Base-by-base conservation (phyloP, 2,329 filamentous ascomycete genomes). In the Penicillium sp. region DNA sequence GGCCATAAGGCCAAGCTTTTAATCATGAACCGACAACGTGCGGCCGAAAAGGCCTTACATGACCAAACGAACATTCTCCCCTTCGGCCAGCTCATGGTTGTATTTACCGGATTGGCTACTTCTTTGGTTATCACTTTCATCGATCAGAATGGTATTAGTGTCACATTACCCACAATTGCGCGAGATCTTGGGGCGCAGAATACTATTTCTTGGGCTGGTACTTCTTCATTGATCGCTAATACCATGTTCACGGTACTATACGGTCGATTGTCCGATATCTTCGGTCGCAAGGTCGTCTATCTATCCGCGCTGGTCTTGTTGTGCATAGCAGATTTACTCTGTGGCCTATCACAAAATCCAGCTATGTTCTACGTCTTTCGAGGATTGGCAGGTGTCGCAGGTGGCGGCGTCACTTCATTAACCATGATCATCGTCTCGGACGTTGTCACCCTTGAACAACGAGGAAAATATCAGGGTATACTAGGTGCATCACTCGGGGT, bases 171-270 rank as follows among this genome's bases (percentile, higher is more conserved):
- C 24, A 79, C 80, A 26, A 78, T 84, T 61, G 77, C 78, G 51
- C 65, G 72, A 48, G 78, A 83, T 50, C 72, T 82, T 18, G 60
- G 75, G 50, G 75, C 75, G 1, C 70, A 71, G 44, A 60, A 73
- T 52, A 72, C 72, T 2, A 86, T 86, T 43, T 90, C 90, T 65
- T 90, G 87, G 88, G 82, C 85, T 11, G 87, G 87, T 2, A 90
- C 87, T 4, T 85, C 84, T 14, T 91, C 88, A 60, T 75, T 91
- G 4, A 79, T 91, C 5, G 83, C 86, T 3, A 85, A 83, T 52
- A 87, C 86, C 0, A 81, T 83, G 29, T 88, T 87, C 59, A 85
- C 86, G 59, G 83, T 87, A 55, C 76, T 88, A 0, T 87, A 87
- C 65, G 85, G 85, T 18, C 78, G 84, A 2, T 62, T 87, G 3